Conservation (phyloP, 2,329 filamentous ascomycete species). For the Aspergillus awamori region DNA sequence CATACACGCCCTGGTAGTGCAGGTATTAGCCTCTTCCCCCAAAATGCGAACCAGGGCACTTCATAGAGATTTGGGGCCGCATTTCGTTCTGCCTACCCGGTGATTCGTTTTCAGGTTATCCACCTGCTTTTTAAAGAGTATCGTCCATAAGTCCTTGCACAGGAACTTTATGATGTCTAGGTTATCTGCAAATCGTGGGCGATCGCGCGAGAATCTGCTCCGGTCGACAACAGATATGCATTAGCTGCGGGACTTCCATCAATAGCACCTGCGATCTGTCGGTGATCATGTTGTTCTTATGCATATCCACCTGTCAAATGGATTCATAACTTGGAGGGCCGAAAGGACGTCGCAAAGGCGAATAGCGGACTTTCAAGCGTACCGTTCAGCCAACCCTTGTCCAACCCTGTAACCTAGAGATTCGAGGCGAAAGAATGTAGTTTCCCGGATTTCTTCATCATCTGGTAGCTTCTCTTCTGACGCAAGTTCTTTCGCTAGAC, state of each 20-base stretch:
- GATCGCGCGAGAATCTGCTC: conserved; percentile 57
- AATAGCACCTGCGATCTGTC: not conserved
- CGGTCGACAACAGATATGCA: not conserved
- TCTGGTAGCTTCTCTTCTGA: conserved; percentile 35
- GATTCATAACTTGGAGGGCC: not conserved
- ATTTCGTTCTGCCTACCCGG: conserved; percentile 59
- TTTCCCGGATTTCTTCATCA: conserved; percentile 78
- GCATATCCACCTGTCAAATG: not conserved
- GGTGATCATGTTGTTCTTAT: not conserved
- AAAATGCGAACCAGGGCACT: not conserved
- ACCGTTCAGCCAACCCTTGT: conserved; percentile 89
- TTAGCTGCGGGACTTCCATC: not conserved
- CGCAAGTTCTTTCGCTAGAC: conserved; percentile 72
- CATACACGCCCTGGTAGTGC: conserved; percentile 76
- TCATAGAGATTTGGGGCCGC: not conserved
- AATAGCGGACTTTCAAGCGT: conserved; percentile 8
- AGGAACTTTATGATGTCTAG: conserved; percentile 97
- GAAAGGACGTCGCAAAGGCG: not conserved
- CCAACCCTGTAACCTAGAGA: conserved; percentile 87
- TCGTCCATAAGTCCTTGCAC: conserved; percentile 96
- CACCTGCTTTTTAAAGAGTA: conserved; percentile 94
- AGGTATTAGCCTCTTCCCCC: not conserved
- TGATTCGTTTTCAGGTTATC: conserved; percentile 99
- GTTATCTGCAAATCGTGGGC: conserved; percentile 86
- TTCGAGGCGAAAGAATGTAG: conserved; percentile 83